phyloP scores from a whole-genome alignment of 1,284 basidiomycete genomes.

The Mycena citricolor region DNA sequence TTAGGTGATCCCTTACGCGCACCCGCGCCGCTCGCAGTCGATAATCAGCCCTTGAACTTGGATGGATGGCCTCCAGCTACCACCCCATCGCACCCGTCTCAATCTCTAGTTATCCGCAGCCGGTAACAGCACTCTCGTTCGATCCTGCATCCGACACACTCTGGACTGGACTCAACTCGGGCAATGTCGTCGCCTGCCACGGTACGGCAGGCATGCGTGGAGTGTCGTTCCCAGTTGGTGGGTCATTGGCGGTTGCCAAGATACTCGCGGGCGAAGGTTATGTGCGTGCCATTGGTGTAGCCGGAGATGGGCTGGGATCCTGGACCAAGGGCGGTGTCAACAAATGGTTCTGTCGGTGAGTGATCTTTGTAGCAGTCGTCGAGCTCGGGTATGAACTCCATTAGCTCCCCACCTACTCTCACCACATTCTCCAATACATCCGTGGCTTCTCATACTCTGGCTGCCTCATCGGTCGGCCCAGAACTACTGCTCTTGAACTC shows the following conservation, averaged over 20 bases:
- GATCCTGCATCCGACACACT: slow-evolving; percentile 89
- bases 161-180: slow-evolving; percentile 81
- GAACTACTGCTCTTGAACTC: slow-evolving; percentile 76
- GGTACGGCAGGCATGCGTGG: slow-evolving; percentile 66
- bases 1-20: no score
- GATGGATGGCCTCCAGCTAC: slow-evolving; percentile 26
- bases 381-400: slow-evolving; percentile 12
- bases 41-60: neutral
- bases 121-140: slow-evolving; percentile 77
- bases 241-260: slow-evolving; percentile 64
- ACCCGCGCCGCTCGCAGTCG: no score
- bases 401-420: slow-evolving; percentile 44
- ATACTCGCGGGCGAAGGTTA: slow-evolving; percentile 74
- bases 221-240: slow-evolving; percentile 76
- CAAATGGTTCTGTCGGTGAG: slow-evolving; percentile 72
- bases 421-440: slow-evolving; percentile 61
- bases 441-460: slow-evolving; percentile 54
- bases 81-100: slow-evolving; percentile 30
- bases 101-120: slow-evolving; percentile 42
- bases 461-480: slow-evolving; percentile 61
- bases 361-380: slow-evolving; percentile 12
- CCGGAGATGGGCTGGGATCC: slow-evolving; percentile 63
- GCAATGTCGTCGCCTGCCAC: slow-evolving; percentile 74
- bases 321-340: slow-evolving; percentile 83
- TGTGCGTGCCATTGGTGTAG: slow-evolving; percentile 61